Percentiles rank a stretch among this genome's conserved stretches.
Evolutionary conservation across 2,329 filamentous ascomycete species (phyloP).

Genomic region (Fusarium haematococcum): DNA sequence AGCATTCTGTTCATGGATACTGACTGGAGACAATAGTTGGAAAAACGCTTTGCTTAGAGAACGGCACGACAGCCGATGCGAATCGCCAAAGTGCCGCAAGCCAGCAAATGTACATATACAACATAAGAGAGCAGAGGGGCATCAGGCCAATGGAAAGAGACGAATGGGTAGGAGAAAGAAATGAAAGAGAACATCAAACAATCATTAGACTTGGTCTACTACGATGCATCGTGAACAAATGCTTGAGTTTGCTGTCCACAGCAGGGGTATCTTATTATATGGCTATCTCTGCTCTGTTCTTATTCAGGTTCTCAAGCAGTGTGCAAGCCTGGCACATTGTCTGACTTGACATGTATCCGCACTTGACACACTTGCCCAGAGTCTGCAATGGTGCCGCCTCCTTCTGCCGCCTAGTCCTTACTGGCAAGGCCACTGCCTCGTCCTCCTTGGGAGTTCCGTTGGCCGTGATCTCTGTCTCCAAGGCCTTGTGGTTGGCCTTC

Average conservation of each 20-base stretch:
- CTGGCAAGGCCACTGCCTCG: constrained; percentile 50
- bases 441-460: constrained; percentile 40
- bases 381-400: constrained; percentile 69
- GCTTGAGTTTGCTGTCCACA: background rate
- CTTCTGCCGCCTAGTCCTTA: constrained; percentile 46
- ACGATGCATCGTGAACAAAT: background rate
- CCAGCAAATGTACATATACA: constrained; percentile 39
- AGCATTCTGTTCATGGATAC: background rate
- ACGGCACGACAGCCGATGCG: constrained; percentile 15
- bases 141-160: constrained; percentile 4
- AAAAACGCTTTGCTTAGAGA: constrained; percentile 63
- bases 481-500: constrained; percentile 29
- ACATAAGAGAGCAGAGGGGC: constrained; percentile 13
- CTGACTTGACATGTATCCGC: constrained; percentile 96
- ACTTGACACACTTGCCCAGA: constrained; percentile 85
- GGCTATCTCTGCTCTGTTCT: constrained; percentile 72
- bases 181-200: constrained; percentile 22
- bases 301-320: constrained; percentile 90
- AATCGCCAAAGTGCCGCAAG: constrained; percentile 18
- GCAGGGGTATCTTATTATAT: constrained; percentile 54
- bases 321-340: constrained; percentile 93
- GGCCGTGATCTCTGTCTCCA: constrained; percentile 50
- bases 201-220: background rate
- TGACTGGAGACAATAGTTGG: constrained; percentile 55
- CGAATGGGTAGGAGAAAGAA: constrained; percentile 25